Evolutionary conservation across 2,329 filamentous ascomycete species (phyloP).

Genomic region (Rhexocercosporidium sp.): DNA sequence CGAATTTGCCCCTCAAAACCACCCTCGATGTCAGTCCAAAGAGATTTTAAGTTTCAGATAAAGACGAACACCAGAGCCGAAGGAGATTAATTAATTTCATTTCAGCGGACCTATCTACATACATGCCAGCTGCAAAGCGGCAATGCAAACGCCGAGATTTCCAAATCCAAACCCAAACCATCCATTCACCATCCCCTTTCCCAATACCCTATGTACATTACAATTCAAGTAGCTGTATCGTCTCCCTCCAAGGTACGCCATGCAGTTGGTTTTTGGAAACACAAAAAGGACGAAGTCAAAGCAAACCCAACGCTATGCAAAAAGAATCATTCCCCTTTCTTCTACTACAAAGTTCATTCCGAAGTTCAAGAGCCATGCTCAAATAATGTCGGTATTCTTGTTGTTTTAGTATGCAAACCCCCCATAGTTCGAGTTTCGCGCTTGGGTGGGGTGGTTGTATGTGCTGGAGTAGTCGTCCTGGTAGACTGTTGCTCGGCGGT

Average conservation of each 20-base stretch:
- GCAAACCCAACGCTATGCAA: constrained; percentile 13
- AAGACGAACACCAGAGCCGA: too few species aligned
- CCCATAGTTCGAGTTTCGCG: constrained; percentile 42
- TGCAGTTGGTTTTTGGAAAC: not conserved
- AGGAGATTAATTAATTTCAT: not conserved
- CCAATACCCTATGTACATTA: constrained; percentile 12
- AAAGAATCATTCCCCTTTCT: not conserved
- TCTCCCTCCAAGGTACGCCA: constrained; percentile 10
- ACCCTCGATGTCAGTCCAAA: too few species aligned
- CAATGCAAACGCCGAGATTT: constrained; percentile 5
- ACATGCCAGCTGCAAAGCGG: constrained; percentile 5
- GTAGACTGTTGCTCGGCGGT: constrained; percentile 41
- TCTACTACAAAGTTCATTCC: not conserved
- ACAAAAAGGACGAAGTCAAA: not conserved
- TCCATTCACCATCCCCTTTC: not conserved
- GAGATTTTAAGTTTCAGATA: too few species aligned
- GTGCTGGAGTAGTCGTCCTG: constrained; percentile 40
- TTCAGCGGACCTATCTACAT: constrained; percentile 7
- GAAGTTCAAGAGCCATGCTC: not conserved
- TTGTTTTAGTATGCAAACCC: constrained; percentile 37
- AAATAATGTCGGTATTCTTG: not conserved
- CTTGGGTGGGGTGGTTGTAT: constrained; percentile 30
- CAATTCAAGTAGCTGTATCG: not conserved
- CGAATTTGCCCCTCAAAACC: too few species aligned
- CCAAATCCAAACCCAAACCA: not conserved